Evolutionary conservation across 1,139 yeast genomes (phyloP).

Genomic region (Yamadazyma jaroonii): DNA sequence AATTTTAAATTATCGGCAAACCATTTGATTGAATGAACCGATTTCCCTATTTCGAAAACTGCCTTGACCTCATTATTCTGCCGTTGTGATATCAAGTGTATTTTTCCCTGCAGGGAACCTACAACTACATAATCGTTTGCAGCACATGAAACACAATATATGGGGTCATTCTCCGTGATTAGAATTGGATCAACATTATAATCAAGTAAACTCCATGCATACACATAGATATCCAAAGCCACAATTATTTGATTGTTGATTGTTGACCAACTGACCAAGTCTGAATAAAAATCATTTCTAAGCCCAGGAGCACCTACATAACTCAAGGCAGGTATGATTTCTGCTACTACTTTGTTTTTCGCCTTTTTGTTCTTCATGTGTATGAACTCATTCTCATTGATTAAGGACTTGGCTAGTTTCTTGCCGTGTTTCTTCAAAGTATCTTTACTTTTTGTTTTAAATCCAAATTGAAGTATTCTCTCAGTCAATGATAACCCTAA

Average conservation of each 20-base stretch:
- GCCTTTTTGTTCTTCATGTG: background rate
- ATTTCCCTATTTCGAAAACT: slow-evolving; percentile 19
- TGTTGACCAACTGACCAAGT: slow-evolving; percentile 72
- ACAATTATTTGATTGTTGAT: slow-evolving; percentile 57
- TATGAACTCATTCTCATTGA: background rate
- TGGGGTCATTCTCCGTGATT: slow-evolving; percentile 25
- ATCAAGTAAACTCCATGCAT: slow-evolving; percentile 58
- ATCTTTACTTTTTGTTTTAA: background rate
- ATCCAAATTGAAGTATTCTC: slow-evolving; percentile 7
- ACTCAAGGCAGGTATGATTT: background rate
- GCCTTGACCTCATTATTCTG: slow-evolving; percentile 7
- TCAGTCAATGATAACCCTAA: slow-evolving; percentile 9
- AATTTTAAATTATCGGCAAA: slow-evolving; percentile 41
- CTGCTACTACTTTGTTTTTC: background rate
- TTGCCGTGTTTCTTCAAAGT: slow-evolving; percentile 1
- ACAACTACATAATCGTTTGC: slow-evolving; percentile 47
- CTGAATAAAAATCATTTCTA: slow-evolving; percentile 78
- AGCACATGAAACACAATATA: slow-evolving; percentile 61
- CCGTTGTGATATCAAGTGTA: slow-evolving; percentile 22
- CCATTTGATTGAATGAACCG: slow-evolving; percentile 68
- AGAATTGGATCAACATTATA: slow-evolving; percentile 38
- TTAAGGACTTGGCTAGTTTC: slow-evolving; percentile 1
- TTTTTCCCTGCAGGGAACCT: slow-evolving; percentile 41
- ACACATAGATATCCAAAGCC: slow-evolving; percentile 61
- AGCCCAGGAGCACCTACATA: slow-evolving; percentile 69